Percentiles rank a stretch among this genome's conserved stretches.
Evolutionary conservation across 768 basidiomycete species (phyloP).

Genomic region (Cantharellus cinnabarinus): DNA sequence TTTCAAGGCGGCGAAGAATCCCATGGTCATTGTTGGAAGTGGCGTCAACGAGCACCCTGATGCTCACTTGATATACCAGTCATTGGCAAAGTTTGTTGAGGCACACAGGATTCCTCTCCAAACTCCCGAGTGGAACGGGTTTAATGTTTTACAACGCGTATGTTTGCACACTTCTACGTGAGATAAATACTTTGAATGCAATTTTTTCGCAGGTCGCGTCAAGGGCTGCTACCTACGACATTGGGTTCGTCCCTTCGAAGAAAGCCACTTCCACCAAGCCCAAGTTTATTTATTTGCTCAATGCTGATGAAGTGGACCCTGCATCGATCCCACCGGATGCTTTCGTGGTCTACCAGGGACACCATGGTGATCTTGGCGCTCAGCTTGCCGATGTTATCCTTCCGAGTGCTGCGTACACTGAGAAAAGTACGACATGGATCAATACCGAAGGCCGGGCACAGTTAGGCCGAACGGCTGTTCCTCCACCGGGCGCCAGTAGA

Average conservation of each 20-base stretch:
- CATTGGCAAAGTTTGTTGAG: conserved; percentile 61
- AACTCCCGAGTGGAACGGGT: conserved; percentile 89
- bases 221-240: conserved; percentile 81
- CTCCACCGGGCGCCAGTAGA: conserved; percentile 81
- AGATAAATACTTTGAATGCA: neutral
- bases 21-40: conserved; percentile 84
- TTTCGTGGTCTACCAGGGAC: conserved; percentile 97
- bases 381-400: conserved; percentile 94
- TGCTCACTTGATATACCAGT: conserved; percentile 55
- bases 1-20: conserved; percentile 77
- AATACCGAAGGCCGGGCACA: conserved; percentile 94
- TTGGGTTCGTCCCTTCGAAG: conserved; percentile 78
- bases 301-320: conserved; percentile 85
- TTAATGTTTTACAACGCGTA: conserved; percentile 81
- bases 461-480: conserved; percentile 75
- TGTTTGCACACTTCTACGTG: conserved; percentile 14
- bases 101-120: conserved; percentile 52
- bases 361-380: conserved; percentile 93
- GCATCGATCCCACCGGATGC: conserved; percentile 74
- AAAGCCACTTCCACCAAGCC: conserved; percentile 54
- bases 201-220: conserved; percentile 48
- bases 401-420: conserved; percentile 86
- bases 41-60: conserved; percentile 70
- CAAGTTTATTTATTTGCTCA: conserved; percentile 92
- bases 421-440: conserved; percentile 79